Conservation (phyloP, 306 rosid genomes). For the Mimosa pudica region DNA sequence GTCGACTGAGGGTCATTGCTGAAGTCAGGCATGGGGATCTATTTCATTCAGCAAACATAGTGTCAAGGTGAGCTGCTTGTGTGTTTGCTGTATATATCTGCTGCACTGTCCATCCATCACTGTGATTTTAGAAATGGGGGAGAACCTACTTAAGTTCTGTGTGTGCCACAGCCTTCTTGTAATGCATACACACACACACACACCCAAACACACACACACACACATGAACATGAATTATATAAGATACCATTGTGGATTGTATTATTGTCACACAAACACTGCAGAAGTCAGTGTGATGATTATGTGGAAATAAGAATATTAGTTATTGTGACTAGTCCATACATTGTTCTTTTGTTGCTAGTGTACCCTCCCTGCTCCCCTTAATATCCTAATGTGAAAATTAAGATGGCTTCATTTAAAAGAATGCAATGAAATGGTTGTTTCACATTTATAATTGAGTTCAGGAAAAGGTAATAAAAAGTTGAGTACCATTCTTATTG, state of each 20-base stretch:
- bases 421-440: slow-evolving; percentile 18
- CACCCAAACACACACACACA: too few species aligned
- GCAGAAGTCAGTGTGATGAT: slow-evolving; percentile 4
- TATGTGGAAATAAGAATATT: slow-evolving; percentile 28
- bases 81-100: slow-evolving; percentile 12
- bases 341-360: slow-evolving; percentile 11
- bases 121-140: neutral
- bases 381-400: slow-evolving; percentile 6
- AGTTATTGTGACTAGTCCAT: slow-evolving; percentile 15
- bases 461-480: neutral
- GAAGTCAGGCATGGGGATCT: slow-evolving; percentile 90
- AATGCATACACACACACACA: too few species aligned
- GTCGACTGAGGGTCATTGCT: slow-evolving; percentile 93
- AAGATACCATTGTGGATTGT: slow-evolving; percentile 9
- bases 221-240: neutral
- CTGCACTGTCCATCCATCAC: slow-evolving; percentile 1
- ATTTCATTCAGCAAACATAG: slow-evolving; percentile 92
- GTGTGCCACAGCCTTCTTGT: neutral
- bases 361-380: neutral
- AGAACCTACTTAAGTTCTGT: neutral
- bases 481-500: slow-evolving; percentile 19
- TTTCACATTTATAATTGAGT: neutral
- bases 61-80: slow-evolving; percentile 74
- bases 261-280: neutral
- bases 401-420: slow-evolving; percentile 22